Percentiles rank a stretch among this genome's conserved stretches.
Evolutionary conservation across 257 asterid genomes (phyloP).

Genomic region (Gentiana straminea): DNA sequence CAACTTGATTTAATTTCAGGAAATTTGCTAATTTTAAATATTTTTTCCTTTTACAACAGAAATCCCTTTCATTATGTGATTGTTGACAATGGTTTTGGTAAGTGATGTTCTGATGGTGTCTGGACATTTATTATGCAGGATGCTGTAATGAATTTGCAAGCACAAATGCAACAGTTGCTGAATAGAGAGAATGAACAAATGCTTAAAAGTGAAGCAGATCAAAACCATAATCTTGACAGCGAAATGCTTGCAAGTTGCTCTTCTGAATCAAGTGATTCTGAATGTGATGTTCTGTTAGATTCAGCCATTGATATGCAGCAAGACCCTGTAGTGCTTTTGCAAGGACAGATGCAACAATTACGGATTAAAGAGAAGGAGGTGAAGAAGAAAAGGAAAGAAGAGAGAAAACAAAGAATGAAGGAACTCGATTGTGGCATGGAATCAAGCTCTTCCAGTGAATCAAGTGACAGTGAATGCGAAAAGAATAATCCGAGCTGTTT

Average conservation of each 20-base stretch:
- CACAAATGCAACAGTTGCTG: constrained; percentile 40
- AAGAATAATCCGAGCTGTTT: constrained; percentile 3
- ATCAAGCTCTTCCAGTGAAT: too few species aligned
- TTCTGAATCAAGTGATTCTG: constrained; percentile 68
- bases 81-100: too few species aligned
- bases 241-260: constrained; percentile 37
- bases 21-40: too few species aligned
- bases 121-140: too few species aligned
- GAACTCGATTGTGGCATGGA: not conserved
- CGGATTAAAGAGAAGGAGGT: constrained; percentile 16
- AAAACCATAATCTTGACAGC: constrained; percentile 1
- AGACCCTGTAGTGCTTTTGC: not conserved
- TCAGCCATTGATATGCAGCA: constrained; percentile 10
- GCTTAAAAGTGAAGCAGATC: constrained; percentile 37
- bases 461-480: too few species aligned
- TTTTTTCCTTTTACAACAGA: too few species aligned
- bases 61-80: too few species aligned
- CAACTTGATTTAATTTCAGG: too few species aligned
- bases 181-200: constrained; percentile 38
- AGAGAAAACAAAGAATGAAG: too few species aligned
- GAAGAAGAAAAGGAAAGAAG: not conserved
- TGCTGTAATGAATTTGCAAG: constrained; percentile 39
- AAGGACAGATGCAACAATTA: not conserved
- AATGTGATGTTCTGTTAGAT: constrained; percentile 42
- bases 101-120: too few species aligned